Evolutionary conservation across 176 grass and related monocot genomes (phyloP).

Genomic region (Carex myosuroides): DNA sequence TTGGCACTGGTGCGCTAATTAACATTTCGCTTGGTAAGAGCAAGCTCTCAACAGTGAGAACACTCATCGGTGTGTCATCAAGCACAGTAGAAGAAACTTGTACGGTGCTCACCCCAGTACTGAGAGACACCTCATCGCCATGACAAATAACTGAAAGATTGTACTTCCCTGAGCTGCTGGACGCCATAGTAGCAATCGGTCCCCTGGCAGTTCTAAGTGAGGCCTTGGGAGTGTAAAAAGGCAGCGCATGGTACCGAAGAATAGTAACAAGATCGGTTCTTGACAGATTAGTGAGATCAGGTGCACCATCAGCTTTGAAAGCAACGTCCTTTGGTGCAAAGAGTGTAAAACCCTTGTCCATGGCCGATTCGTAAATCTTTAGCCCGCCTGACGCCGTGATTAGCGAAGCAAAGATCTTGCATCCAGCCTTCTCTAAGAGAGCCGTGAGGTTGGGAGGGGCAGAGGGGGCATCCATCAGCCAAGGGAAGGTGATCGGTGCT

Average conservation of each 20-base stretch:
- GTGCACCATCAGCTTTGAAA: slow-evolving; percentile 53
- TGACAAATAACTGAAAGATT: slow-evolving; percentile 53
- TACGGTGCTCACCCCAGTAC: slow-evolving; percentile 60
- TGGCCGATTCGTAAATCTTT: slow-evolving; percentile 63
- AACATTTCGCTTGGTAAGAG: slow-evolving; percentile 56
- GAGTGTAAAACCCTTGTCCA: slow-evolving; percentile 83
- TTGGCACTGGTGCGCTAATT: slow-evolving; percentile 37
- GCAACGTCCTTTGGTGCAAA: slow-evolving; percentile 86
- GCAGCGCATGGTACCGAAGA: slow-evolving; percentile 82
- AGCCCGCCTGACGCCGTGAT: slow-evolving; percentile 65
- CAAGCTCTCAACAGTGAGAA: slow-evolving; percentile 70
- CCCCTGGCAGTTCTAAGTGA: slow-evolving; percentile 62
- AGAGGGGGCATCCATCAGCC: slow-evolving; percentile 46
- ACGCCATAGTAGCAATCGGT: slow-evolving; percentile 55
- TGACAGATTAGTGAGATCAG: slow-evolving; percentile 60
- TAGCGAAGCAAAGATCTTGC: slow-evolving; percentile 78
- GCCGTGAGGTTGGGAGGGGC: slow-evolving; percentile 60
- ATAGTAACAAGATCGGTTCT: slow-evolving; percentile 71
- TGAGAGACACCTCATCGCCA: slow-evolving; percentile 68
- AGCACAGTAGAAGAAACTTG: slow-evolving; percentile 68
- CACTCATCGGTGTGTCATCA: slow-evolving; percentile 51
- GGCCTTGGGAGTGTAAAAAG: slow-evolving; percentile 70
- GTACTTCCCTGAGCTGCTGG: slow-evolving; percentile 50
- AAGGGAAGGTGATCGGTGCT: slow-evolving; percentile 59
- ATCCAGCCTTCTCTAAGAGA: slow-evolving; percentile 79